Base-by-base conservation (phyloP, 2,329 filamentous ascomycete genomes). In the Ceratocystis cubensis region DNA sequence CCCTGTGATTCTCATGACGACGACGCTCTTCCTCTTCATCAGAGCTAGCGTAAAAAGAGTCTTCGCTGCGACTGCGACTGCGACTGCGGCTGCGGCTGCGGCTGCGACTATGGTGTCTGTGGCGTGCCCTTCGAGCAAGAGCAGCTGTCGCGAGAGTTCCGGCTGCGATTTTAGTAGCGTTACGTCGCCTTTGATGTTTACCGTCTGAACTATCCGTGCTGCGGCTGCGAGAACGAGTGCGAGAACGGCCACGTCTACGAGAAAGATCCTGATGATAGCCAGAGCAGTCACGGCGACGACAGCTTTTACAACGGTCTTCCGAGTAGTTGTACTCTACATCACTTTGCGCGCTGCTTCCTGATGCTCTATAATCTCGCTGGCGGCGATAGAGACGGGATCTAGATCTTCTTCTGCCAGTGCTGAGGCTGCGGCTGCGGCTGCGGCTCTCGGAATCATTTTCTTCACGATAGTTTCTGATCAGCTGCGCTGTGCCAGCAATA, bases 401-500 rank as follows among this genome's bases (percentile, higher is more conserved):
- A 25, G 53, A 59, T 20, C 28, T 37, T 37, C 22, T 59, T 59
- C 56, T 78, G 53, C 75, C 78, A 41, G 81, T 78, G 70, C 80
- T 81, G 59, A 84, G 81, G 10, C 84, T 84, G 57, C 84, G 81
- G 8, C 84, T 84, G 63, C 84, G 81, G 37, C 69, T 65, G 22
- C 64, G 53, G 30, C 71, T 75, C 15, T 78, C 73, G 70, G 86
- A 84, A 69, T 85, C 84, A 71, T 81, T 83, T 57, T 86, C 82
- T 57, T 81, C 74, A 71, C 83, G 85, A 73, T 79, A 82, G 70
- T 81, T 79, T 69, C 85, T 81, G 72, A 83, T 81, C 71, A 85
- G 86, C 72, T 86, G 86, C 69, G 83, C 80, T 4, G 84, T 84
- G n/a, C 84, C 84, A 2, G 84, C 84, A 22, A 85, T 82, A 6